Percentiles rank a stretch among this genome's conserved stretches.
Conservation (phyloP, 176 grass and related monocot genomes). For the Oryza longistaminata region DNA sequence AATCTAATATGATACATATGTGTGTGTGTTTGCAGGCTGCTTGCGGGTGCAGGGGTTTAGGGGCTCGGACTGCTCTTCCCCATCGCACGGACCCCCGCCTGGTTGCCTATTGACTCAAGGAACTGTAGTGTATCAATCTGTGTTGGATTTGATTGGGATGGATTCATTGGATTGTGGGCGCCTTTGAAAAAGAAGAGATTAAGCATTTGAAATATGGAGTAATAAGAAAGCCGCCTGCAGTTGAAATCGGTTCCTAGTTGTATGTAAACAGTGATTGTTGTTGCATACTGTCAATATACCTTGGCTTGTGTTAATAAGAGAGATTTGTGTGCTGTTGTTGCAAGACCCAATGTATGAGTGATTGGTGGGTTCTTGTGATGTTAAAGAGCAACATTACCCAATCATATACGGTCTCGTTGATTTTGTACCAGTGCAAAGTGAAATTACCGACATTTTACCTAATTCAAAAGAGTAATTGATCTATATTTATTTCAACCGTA, state of each 20-base stretch:
- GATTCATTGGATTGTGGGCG: too few species aligned
- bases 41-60: not conserved
- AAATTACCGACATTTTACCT: not conserved
- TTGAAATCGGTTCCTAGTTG: not conserved
- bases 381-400: too few species aligned
- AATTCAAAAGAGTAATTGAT: not conserved
- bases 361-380: not conserved
- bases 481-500: not conserved
- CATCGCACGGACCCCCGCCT: not conserved
- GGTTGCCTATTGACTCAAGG: not conserved
- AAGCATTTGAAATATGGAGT: not conserved
- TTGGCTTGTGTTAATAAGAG: not conserved
- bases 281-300: not conserved
- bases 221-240: not conserved
- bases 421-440: not conserved
- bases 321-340: not conserved
- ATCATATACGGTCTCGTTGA: not conserved
- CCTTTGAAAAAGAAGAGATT: not conserved
- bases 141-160: not conserved
- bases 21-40: not conserved
- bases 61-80: not conserved
- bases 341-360: not conserved
- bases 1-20: too few species aligned
- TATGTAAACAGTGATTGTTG: not conserved
- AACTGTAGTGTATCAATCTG: not conserved